These are phyloP conservation scores for Astragalus membranaceus DNA, from an alignment of 306 rosid species.

Conservation along the genomic window DNA sequence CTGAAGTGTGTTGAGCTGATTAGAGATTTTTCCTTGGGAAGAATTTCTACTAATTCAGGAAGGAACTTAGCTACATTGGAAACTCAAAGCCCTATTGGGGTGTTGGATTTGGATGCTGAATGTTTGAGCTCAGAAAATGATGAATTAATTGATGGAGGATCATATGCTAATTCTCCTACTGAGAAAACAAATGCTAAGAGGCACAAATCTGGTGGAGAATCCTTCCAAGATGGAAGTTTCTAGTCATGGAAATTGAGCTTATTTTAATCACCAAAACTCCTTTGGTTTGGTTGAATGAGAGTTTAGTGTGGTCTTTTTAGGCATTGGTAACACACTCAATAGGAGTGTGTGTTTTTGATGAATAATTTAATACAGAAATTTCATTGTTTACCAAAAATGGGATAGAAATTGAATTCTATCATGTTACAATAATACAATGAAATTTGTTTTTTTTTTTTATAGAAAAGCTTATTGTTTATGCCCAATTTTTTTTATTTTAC, in stretches of 20 bases:
- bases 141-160: conserved; percentile 35
- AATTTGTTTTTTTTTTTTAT: background rate
- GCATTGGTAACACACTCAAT: conserved; percentile 19
- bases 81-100: conserved; percentile 60
- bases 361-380: conserved; percentile 12
- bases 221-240: conserved; percentile 23
- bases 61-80: no score
- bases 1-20: conserved; percentile 66
- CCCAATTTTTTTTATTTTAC: background rate
- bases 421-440: background rate
- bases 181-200: conserved; percentile 36
- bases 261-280: conserved; percentile 28
- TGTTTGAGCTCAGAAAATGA: conserved; percentile 56
- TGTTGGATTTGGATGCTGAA: conserved; percentile 58
- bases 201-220: conserved; percentile 16
- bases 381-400: no score
- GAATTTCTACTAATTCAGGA: conserved; percentile 23
- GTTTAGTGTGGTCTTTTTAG: conserved; percentile 39
- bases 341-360: conserved; percentile 9
- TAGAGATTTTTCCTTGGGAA: conserved; percentile 31
- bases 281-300: conserved; percentile 60
- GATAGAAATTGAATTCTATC: background rate
- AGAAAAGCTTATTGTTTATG: background rate
- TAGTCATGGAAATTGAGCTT: conserved; percentile 43
- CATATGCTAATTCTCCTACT: conserved; percentile 41